phyloP scores from a whole-genome alignment of 106 monocot genomes.

The Dendrobium nobile region DNA sequence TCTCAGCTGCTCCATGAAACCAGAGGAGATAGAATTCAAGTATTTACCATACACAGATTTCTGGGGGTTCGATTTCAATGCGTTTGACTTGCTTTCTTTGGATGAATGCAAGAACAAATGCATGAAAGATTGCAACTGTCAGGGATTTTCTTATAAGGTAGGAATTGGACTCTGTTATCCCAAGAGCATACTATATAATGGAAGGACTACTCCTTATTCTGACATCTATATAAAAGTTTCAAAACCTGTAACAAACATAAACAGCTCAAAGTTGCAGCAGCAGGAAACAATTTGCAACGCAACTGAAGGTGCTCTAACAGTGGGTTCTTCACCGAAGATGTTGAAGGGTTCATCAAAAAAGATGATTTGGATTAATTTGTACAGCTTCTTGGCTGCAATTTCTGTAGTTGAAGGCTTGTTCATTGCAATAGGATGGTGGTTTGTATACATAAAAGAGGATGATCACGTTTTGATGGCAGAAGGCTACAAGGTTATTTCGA shows the following conservation, averaged over 20 bases:
- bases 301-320: not conserved
- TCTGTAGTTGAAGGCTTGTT: conserved; percentile 37
- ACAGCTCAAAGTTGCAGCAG: not conserved
- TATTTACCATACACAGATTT: conserved; percentile 29
- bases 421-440: conserved; percentile 46
- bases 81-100: not conserved
- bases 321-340: not conserved
- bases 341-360: not conserved
- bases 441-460: conserved; percentile 18
- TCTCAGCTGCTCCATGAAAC: conserved; percentile 9
- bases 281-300: conserved; percentile 11
- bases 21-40: conserved; percentile 16
- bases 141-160: conserved; percentile 32
- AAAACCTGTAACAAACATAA: not conserved
- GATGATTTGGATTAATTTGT: conserved; percentile 26
- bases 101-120: conserved; percentile 35
- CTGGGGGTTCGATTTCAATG: conserved; percentile 50
- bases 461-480: conserved; percentile 16
- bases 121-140: conserved; percentile 26
- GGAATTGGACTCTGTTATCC: conserved; percentile 31
- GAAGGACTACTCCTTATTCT: conserved; percentile 15
- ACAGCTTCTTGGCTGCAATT: conserved; percentile 30
- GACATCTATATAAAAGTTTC: conserved; percentile 41
- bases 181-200: conserved; percentile 42
- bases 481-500: conserved; percentile 47